Evolutionary conservation across 805 yeast species (phyloP).

Genomic region (Grigorovia transvaalensis): DNA sequence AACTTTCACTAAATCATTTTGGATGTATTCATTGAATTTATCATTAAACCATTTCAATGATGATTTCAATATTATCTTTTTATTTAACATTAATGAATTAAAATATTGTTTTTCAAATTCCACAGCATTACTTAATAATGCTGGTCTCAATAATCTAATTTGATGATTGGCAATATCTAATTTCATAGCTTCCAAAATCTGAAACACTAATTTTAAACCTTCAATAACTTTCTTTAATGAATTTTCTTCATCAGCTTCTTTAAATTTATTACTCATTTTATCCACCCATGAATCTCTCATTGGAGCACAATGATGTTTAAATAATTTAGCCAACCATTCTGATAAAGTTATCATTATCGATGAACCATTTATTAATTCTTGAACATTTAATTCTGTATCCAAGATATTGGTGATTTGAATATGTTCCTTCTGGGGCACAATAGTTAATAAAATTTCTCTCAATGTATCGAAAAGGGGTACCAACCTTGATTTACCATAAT

Average conservation of each 20-base stretch:
- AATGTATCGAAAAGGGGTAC: slow-evolving; percentile 70
- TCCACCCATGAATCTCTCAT: slow-evolving; percentile 88
- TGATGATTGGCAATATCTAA: slow-evolving; percentile 93
- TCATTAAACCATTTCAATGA: slow-evolving; percentile 56
- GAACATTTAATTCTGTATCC: slow-evolving; percentile 66
- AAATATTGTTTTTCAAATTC: slow-evolving; percentile 85
- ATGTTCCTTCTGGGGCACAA: slow-evolving; percentile 71
- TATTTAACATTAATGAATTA: slow-evolving; percentile 33
- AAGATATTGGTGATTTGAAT: slow-evolving; percentile 55
- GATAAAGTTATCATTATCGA: slow-evolving; percentile 48
- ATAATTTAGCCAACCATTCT: slow-evolving; percentile 62
- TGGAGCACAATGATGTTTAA: slow-evolving; percentile 90
- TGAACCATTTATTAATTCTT: slow-evolving; percentile 62
- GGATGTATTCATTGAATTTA: slow-evolving; percentile 19
- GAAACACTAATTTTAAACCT: slow-evolving; percentile 68
- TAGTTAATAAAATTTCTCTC: slow-evolving; percentile 59
- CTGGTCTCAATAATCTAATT: slow-evolving; percentile 74
- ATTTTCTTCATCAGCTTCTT: slow-evolving; percentile 32
- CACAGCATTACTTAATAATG: slow-evolving; percentile 73
- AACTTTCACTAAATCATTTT: slow-evolving; percentile 3
- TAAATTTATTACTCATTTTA: slow-evolving; percentile 59
- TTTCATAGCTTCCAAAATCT: slow-evolving; percentile 87
- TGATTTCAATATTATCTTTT: slow-evolving; percentile 49
- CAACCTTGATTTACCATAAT: slow-evolving; percentile 35
- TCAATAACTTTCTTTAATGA: slow-evolving; percentile 50